Percentiles rank a stretch among this genome's conserved stretches.
Conservation (phyloP, 1,284 basidiomycete species). For the Lignosus rhinocerotis region DNA sequence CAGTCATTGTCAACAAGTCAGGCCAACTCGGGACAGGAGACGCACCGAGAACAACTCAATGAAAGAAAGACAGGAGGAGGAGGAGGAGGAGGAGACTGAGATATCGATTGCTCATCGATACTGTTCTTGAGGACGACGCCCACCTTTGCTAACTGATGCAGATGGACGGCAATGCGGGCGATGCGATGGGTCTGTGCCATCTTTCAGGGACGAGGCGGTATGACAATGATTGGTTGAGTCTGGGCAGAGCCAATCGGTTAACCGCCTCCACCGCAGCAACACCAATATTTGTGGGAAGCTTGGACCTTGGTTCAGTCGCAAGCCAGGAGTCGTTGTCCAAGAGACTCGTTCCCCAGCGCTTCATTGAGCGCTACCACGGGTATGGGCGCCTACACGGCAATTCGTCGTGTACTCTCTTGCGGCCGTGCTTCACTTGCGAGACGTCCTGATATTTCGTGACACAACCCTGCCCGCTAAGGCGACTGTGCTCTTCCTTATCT, state of each 20-base stretch:
- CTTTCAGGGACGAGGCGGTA: constrained; percentile 1
- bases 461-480: background rate
- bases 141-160: constrained; percentile 10
- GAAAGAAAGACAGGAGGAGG: constrained; percentile 1
- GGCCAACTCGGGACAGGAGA: background rate
- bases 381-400: constrained; percentile 14
- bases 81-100: background rate
- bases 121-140: constrained; percentile 7
- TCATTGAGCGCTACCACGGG: constrained; percentile 10
- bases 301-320: too few relatives aligned
- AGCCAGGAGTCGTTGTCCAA: too few relatives aligned
- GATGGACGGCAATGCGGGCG: constrained; percentile 7
- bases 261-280: background rate
- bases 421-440: too few relatives aligned
- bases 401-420: constrained; percentile 1
- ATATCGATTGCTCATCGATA: background rate
- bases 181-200: constrained; percentile 9
- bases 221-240: background rate
- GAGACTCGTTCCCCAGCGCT: background rate
- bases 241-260: background rate
- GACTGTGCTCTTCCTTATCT: too few relatives aligned
- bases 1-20: background rate
- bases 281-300: too few relatives aligned
- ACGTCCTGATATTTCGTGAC: background rate
- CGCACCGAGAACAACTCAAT: constrained; percentile 16